These are phyloP conservation scores for Paragyromitra xinjiangensis DNA, from an alignment of 495 filamentous ascomycete genomes.

Conservation along the genomic window DNA sequence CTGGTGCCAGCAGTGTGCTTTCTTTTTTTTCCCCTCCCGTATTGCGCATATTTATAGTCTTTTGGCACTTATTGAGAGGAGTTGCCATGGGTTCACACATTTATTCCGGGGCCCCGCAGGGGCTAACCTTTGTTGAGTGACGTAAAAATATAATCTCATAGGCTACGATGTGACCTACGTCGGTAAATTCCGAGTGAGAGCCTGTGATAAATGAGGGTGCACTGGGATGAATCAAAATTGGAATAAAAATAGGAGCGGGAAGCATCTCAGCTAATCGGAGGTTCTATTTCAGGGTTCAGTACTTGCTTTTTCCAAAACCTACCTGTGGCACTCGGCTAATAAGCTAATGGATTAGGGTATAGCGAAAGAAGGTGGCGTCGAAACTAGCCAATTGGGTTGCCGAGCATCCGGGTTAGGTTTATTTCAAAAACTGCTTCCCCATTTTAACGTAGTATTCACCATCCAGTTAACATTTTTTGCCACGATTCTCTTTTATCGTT, in stretches of 20 bases:
- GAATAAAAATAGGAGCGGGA: conserved; percentile 9
- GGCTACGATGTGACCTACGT: not conserved
- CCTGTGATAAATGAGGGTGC: not conserved
- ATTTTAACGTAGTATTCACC: not conserved
- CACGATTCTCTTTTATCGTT: not conserved
- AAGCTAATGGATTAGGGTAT: not conserved
- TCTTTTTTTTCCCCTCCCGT: not conserved
- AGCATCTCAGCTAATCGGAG: not conserved
- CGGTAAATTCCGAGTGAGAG: conserved; percentile 13
- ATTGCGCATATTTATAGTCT: conserved; percentile 11
- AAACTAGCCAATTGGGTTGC: not conserved
- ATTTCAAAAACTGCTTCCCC: not conserved
- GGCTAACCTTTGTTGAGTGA: not conserved
- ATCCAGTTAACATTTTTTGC: not conserved
- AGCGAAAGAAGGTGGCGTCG: not conserved
- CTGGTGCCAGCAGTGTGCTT: not conserved
- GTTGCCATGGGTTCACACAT: not conserved
- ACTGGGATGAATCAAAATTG: not conserved
- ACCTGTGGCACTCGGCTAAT: conserved; percentile 1
- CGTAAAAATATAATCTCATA: not conserved
- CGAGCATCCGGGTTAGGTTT: not conserved
- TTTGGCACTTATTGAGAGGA: not conserved
- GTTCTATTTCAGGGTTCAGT: conserved; percentile 19
- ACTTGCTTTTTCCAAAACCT: conserved; percentile 17
- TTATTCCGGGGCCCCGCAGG: not conserved